These are phyloP conservation scores for Aegilops tauschii DNA, from an alignment of 176 grass and related monocot species.

Conservation along the genomic window DNA sequence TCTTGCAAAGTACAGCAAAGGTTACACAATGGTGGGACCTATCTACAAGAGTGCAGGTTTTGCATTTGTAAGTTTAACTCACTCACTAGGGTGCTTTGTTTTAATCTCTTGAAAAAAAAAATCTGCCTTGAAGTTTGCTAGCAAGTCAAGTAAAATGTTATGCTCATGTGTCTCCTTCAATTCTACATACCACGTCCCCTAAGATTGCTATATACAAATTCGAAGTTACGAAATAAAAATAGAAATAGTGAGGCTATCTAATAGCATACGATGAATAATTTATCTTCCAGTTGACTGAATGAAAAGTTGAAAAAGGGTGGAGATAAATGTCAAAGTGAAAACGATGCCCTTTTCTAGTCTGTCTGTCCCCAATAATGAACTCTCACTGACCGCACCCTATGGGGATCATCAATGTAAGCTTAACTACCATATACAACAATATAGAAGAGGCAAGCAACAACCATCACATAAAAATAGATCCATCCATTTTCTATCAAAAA, in stretches of 20 bases:
- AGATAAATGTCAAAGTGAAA: not conserved
- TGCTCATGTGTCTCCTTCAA: not conserved
- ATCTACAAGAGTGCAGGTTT: constrained; percentile 51
- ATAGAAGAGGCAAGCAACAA: too few relatives aligned
- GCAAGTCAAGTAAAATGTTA: not conserved
- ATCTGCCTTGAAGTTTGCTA: not conserved
- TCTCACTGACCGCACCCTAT: too few relatives aligned
- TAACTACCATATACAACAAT: too few relatives aligned
- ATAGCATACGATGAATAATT: not conserved
- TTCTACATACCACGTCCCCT: not conserved
- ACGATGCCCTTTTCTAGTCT: too few relatives aligned
- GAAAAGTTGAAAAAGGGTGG: not conserved
- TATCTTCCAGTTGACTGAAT: not conserved
- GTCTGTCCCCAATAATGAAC: too few relatives aligned
- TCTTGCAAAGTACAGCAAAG: constrained; percentile 33
- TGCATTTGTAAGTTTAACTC: constrained; percentile 11
- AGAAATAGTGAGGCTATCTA: not conserved
- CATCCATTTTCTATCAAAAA: too few relatives aligned
- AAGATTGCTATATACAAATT: not conserved
- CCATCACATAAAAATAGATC: too few relatives aligned
- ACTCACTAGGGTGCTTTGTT: not conserved
- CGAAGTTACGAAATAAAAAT: not conserved
- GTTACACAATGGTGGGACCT: constrained; percentile 38
- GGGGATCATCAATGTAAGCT: too few relatives aligned
- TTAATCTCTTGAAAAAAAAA: not conserved